A percentile compares a stretch with the other conserved stretches of the same genome.
Evolutionary conservation across 176 grass and related monocot genomes (phyloP).

Genomic region (Saccharum spontaneum): DNA sequence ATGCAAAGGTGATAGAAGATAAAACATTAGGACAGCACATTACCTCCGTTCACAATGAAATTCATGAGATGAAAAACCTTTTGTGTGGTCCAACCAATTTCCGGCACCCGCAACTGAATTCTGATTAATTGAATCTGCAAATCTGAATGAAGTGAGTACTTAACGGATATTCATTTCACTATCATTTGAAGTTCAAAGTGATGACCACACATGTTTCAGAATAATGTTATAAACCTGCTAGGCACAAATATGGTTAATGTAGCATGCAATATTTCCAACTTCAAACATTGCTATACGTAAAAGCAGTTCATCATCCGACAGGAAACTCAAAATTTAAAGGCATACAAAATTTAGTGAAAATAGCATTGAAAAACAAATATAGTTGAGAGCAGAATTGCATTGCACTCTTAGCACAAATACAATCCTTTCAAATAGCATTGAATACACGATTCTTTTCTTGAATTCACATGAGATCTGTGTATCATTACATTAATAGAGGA

Average conservation of each 20-base stretch:
- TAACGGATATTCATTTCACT: background rate
- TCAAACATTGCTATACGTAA: background rate
- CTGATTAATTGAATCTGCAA: slow-evolving; percentile 86
- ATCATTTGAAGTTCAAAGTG: background rate
- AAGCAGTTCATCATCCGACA: background rate
- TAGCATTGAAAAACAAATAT: background rate
- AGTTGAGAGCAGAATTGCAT: background rate
- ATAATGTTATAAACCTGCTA: background rate
- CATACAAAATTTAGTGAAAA: background rate
- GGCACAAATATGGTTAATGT: background rate
- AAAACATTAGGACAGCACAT: slow-evolving; percentile 11
- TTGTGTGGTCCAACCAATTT: slow-evolving; percentile 90
- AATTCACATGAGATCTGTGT: background rate
- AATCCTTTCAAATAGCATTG: background rate
- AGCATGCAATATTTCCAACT: background rate
- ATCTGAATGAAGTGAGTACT: background rate
- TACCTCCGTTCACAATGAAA: slow-evolving; percentile 86
- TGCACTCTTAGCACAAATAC: background rate
- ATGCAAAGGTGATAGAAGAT: background rate
- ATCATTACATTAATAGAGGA: background rate
- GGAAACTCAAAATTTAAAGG: background rate
- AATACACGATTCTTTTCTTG: background rate
- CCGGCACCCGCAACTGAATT: slow-evolving; percentile 77
- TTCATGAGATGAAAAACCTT: slow-evolving; percentile 99
- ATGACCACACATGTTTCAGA: background rate